These are phyloP conservation scores for Pythium insidiosum DNA, from an alignment of 352 stramenopile genomes.

Conservation along the genomic window DNA sequence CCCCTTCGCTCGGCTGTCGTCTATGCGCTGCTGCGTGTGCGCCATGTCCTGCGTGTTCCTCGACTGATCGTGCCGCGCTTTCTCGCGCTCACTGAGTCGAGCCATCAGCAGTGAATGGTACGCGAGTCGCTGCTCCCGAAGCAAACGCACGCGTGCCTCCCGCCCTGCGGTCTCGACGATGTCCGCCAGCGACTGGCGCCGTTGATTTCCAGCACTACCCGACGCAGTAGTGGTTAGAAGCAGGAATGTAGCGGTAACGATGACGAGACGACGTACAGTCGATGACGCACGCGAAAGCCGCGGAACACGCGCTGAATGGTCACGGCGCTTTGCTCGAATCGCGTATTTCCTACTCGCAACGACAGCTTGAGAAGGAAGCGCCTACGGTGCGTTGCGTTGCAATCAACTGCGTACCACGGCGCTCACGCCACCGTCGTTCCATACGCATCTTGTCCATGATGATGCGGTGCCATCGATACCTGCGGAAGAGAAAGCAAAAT, in stretches of 20 bases:
- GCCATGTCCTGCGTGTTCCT: slow-evolving; percentile 9
- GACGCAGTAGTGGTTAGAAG: too few relatives aligned
- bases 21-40: slow-evolving; percentile 8
- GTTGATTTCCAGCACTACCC: too few relatives aligned
- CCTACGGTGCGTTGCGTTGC: too few relatives aligned
- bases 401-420: slow-evolving; percentile 10
- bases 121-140: slow-evolving; percentile 10
- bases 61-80: slow-evolving; percentile 15
- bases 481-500: background rate
- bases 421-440: slow-evolving; percentile 20
- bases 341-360: slow-evolving; percentile 9
- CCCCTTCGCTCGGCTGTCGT: background rate
- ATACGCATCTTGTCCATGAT: slow-evolving; percentile 18
- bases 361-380: background rate
- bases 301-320: slow-evolving; percentile 40
- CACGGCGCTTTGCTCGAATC: slow-evolving; percentile 22
- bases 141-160: too few relatives aligned
- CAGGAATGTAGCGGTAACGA: too few relatives aligned
- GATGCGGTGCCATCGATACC: slow-evolving; percentile 12
- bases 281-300: slow-evolving; percentile 24
- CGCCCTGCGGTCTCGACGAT: too few relatives aligned
- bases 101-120: slow-evolving; percentile 17
- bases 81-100: slow-evolving; percentile 7
- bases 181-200: too few relatives aligned
- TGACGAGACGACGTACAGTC: slow-evolving; percentile 1